phyloP scores from a whole-genome alignment of 495 filamentous ascomycete species.

The Neurospora pannonica region DNA sequence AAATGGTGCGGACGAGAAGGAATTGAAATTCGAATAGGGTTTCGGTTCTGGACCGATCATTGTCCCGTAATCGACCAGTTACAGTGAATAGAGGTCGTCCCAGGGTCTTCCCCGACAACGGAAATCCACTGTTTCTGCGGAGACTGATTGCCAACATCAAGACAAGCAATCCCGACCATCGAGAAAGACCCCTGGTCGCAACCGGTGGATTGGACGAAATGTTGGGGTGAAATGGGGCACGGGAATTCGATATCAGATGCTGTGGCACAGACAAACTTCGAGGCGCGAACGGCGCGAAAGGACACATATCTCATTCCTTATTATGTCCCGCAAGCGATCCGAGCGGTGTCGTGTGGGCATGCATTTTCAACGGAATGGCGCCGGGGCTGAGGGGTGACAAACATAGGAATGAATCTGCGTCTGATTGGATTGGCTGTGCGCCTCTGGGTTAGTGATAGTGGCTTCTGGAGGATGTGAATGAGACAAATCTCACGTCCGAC shows the following conservation, averaged over 20 bases:
- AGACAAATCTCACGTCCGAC: not conserved
- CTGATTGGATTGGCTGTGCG: not conserved
- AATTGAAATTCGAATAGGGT: not conserved
- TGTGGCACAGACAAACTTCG: not conserved
- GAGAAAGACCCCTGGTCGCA: not conserved
- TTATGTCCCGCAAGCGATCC: not conserved
- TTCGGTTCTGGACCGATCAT: not conserved
- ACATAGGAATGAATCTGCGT: not conserved
- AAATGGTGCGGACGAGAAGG: not conserved
- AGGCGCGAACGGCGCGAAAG: not conserved
- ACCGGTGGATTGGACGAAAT: not conserved
- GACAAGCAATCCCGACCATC: not conserved
- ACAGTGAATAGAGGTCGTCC: not conserved
- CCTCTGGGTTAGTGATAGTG: not conserved
- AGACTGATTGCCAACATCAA: not conserved
- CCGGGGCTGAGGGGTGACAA: not conserved
- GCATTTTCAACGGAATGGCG: not conserved
- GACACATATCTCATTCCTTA: not conserved
- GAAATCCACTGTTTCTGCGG: not conserved
- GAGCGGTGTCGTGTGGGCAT: not conserved
- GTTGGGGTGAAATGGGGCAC: not conserved
- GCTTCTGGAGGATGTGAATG: not conserved
- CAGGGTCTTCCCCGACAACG: not conserved
- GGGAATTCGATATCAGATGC: not conserved
- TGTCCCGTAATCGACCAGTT: not conserved